phyloP scores from a whole-genome alignment of 148 eudicot species.

The Rhododendron vialii region DNA sequence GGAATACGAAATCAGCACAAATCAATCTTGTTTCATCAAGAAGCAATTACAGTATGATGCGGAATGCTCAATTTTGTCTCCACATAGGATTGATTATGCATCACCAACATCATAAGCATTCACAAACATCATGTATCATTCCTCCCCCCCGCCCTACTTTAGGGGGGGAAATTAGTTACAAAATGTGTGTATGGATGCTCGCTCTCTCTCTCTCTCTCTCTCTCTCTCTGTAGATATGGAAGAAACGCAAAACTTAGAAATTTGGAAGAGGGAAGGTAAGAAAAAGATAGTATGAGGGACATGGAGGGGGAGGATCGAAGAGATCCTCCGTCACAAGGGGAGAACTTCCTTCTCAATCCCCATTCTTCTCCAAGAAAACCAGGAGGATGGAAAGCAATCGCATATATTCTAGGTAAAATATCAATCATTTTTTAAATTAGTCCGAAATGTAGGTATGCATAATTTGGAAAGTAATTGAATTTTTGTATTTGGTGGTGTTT shows the following conservation, averaged over 20 bases:
- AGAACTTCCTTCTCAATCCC: neutral
- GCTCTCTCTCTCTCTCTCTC: neutral
- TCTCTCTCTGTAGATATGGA: neutral
- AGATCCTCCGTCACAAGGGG: neutral
- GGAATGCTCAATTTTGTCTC: neutral
- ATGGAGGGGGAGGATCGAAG: constrained; percentile 1
- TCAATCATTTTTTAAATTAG: neutral
- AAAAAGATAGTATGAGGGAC: neutral
- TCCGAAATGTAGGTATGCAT: too few species aligned
- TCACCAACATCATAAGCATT: neutral
- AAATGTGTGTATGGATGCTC: neutral
- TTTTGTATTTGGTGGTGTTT: neutral
- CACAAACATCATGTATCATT: neutral
- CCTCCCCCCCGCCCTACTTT: neutral
- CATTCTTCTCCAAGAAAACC: neutral
- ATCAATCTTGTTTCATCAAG: too few species aligned
- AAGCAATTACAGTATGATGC: too few species aligned
- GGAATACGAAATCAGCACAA: too few species aligned
- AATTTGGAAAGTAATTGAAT: neutral
- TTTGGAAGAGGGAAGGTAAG: neutral
- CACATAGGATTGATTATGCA: neutral
- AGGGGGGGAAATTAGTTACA: neutral
- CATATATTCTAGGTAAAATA: constrained; percentile 25
- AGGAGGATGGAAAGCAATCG: constrained; percentile 35
- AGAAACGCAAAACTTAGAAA: neutral